Percentiles rank a stretch among this genome's conserved stretches.
Conservation (phyloP, 2,329 filamentous ascomycete genomes). For the Colletotrichum somersetense region DNA sequence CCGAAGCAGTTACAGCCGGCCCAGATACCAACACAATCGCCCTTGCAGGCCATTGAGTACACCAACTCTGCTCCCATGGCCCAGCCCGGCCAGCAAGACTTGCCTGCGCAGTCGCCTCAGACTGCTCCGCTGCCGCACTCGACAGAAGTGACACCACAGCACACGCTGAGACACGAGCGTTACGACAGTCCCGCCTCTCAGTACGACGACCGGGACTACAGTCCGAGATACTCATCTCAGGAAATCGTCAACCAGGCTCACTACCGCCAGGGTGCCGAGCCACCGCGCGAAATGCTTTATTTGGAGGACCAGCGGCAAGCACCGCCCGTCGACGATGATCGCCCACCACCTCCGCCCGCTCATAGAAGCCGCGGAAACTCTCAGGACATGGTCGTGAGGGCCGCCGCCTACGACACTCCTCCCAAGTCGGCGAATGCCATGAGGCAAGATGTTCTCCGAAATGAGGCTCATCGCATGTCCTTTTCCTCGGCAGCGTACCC, state of each 20-base stretch:
- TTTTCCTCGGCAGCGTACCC: conserved; percentile 59
- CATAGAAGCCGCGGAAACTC: conserved; percentile 61
- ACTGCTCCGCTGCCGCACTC: conserved; percentile 42
- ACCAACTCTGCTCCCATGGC: conserved; percentile 50
- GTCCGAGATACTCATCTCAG: conserved; percentile 48
- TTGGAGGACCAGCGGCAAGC: conserved; percentile 51
- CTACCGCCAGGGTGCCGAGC: conserved; percentile 55
- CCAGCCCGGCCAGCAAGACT: conserved; percentile 50
- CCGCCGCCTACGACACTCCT: conserved; percentile 55
- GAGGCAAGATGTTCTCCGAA: conserved; percentile 70
- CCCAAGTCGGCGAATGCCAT: conserved; percentile 62
- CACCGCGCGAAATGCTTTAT: conserved; percentile 48
- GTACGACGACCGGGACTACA: conserved; percentile 55
- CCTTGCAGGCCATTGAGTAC: conserved; percentile 66
- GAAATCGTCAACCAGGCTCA: conserved; percentile 50
- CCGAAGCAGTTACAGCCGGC: conserved; percentile 53
- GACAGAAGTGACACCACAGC: conserved; percentile 31
- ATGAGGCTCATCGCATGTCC: conserved; percentile 68
- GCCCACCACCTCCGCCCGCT: conserved; percentile 68
- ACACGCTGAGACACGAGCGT: conserved; percentile 47
- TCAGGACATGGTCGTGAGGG: conserved; percentile 57
- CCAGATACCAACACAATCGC: conserved; percentile 65
- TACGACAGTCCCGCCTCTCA: conserved; percentile 52
- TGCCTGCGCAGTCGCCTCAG: conserved; percentile 53
- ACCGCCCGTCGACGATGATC: conserved; percentile 56